Conservation (phyloP, 148 eudicot genomes). For the Cornus florida region DNA sequence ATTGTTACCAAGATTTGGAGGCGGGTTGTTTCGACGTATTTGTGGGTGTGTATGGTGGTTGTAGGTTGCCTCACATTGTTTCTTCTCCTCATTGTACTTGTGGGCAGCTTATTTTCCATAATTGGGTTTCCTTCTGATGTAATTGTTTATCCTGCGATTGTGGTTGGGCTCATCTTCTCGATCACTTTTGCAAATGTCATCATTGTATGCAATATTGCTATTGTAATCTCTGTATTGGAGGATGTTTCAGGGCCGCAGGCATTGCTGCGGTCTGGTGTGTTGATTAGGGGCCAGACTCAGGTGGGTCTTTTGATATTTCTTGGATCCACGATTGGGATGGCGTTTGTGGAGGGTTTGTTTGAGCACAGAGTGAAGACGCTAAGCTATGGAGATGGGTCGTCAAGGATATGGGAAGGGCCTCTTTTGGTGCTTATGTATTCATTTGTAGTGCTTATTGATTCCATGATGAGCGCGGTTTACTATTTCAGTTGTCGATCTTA, state of each 20-base stretch:
- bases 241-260: slow-evolving; percentile 40
- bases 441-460: slow-evolving; percentile 77
- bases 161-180: slow-evolving; percentile 26
- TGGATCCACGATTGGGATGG: slow-evolving; percentile 79
- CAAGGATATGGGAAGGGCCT: slow-evolving; percentile 91
- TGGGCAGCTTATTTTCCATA: slow-evolving; percentile 52
- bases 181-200: slow-evolving; percentile 29
- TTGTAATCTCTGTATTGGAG: slow-evolving; percentile 39
- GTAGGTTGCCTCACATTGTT: slow-evolving; percentile 62
- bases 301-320: slow-evolving; percentile 89
- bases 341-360: slow-evolving; percentile 80
- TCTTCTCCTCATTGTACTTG: slow-evolving; percentile 55
- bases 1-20: slow-evolving; percentile 65
- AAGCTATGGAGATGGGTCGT: slow-evolving; percentile 85
- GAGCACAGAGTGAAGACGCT: slow-evolving; percentile 88
- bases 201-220: slow-evolving; percentile 33
- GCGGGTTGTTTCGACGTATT: slow-evolving; percentile 58
- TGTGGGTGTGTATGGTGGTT: slow-evolving; percentile 65
- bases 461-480: slow-evolving; percentile 88
- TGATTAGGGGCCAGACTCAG: slow-evolving; percentile 47
- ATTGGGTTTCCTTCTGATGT: slow-evolving; percentile 54
- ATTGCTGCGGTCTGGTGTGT: slow-evolving; percentile 33
- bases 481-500: slow-evolving; percentile 85
- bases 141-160: slow-evolving; percentile 34
- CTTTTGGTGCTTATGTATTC: slow-evolving; percentile 89